Conservation (phyloP, 2,329 filamentous ascomycete genomes). For the Colletotrichum agaves region DNA sequence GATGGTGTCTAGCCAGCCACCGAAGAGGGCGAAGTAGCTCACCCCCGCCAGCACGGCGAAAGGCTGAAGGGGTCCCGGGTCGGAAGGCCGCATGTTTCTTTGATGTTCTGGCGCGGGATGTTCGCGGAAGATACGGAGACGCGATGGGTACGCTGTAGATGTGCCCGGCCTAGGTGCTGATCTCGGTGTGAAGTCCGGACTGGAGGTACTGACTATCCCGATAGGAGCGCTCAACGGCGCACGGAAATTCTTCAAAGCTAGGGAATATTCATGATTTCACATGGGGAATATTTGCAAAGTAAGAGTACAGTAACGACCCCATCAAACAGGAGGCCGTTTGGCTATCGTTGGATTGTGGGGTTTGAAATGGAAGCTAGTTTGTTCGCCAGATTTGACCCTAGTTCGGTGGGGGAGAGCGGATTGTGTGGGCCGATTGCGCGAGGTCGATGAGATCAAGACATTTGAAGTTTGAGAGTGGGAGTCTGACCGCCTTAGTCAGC, state of each 20-base stretch:
- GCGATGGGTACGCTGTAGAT: background rate
- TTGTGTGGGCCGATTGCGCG: constrained; percentile 27
- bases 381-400: constrained; percentile 15
- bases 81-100: constrained; percentile 15
- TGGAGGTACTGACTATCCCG: background rate
- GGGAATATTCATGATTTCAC: constrained; percentile 18
- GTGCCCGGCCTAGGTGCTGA: background rate
- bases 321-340: background rate
- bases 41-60: constrained; percentile 34
- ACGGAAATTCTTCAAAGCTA: constrained; percentile 4
- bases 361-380: background rate
- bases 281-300: background rate
- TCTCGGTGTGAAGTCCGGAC: too few species aligned
- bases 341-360: background rate
- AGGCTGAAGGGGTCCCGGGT: constrained; percentile 19
- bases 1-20: constrained; percentile 41
- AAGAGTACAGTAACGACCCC: constrained; percentile 22
- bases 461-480: constrained; percentile 1
- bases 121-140: background rate
- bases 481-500: constrained; percentile 23
- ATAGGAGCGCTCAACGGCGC: background rate
- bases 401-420: constrained; percentile 24
- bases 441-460: constrained; percentile 35
- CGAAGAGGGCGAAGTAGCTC: constrained; percentile 39
- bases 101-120: background rate